Evolutionary conservation across 805 yeast species (phyloP), one percentile per base, ranked within the genome.

Genomic region (Candida parachauliodes): DNA sequence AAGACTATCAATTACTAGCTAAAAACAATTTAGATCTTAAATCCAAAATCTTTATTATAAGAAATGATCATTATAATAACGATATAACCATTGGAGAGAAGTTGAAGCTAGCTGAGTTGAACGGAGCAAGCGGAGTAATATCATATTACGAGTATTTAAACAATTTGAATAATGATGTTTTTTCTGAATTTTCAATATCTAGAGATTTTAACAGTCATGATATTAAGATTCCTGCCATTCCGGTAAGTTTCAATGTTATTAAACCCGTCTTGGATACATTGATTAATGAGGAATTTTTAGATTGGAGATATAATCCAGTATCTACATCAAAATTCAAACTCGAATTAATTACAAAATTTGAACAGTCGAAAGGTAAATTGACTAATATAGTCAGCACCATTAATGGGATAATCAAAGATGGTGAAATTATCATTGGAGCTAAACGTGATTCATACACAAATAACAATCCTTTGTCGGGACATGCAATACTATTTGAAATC

Each of bases 371-470:
- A 3, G 41, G 57, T 12, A 49, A 47, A 19, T 32, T 59, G 8
- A 55, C 59, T 10, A 65, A 64, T 40, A 43, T 67, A 1, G 51
- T 63, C 10, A 67, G 65, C 0, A 34, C 55, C 2, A 39, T 66
- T 6, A 51, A 58, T 12, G 72, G 72, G 1, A 59, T 66, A 3
- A 49, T 65, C 29, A 55, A 57, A 37, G 74, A 66, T 40, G 69
- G 68, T 4, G 65, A 54, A 24, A 54, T 68, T 8, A 50, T 68
- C 3, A 60, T 68, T 37, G 74, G 72, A 0, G 65, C 69, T 3
- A 49, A 61, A 4, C 49, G 72, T 36, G 74, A 68, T 37, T 52
- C 63, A 5, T 57, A 61, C 26, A 64, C 70, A 0, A 46, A 60
- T 0, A 47, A 61, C 0, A 59, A 62, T 40, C 71, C 72, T 1